Base-by-base conservation (phyloP, 23 red algal species). In the Gracilaria domingensis region DNA sequence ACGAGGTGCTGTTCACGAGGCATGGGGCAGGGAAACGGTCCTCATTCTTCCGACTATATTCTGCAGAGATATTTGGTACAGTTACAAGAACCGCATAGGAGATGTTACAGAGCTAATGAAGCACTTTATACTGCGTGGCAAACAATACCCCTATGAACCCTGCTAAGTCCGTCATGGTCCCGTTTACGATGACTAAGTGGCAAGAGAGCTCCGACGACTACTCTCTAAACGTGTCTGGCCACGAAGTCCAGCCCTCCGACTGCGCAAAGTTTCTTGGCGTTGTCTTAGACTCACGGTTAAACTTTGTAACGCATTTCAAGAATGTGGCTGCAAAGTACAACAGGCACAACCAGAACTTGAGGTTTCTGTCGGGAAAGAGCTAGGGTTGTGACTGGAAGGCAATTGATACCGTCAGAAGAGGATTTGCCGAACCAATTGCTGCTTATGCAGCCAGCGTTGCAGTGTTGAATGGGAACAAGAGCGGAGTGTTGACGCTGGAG, bases 91-190 rank as follows among this genome's bases (percentile, higher is more conserved):
- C n/a, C n/a, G n/a, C n/a, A n/a, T n/a, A n/a, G n/a, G n/a, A n/a
- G n/a, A n/a, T n/a, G n/a, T n/a, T n/a, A n/a, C n/a, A n/a, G n/a
- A n/a, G n/a, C n/a, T n/a, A n/a, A n/a, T n/a, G n/a, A n/a, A n/a
- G n/a, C n/a, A n/a, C n/a, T n/a, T n/a, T n/a, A n/a, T 39, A 73
- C 67, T 73, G 67, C 28, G 16, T 20, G 24, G 67, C 1, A n/a
- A 73, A 73, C 21, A 44, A 73, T n/a, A 73, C 44, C 21, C 1
- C 67, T 16, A 73, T 73, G 67, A 73, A 73, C 38, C 67, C 67
- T 0, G 18, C 67, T 3, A 73, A 73, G 21, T 14, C 67, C 0
- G 67, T 73, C 9, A 35, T 73, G 7, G 35, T 73, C 8, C 67
- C 35, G 16, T 73, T 40, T 9, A 39, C 67, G 14, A 24, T 44